A percentile compares a stretch with the other conserved stretches of the same genome.
Evolutionary conservation across 2,329 filamentous ascomycete genomes (phyloP).

Genomic region (Beauveria sp.): DNA sequence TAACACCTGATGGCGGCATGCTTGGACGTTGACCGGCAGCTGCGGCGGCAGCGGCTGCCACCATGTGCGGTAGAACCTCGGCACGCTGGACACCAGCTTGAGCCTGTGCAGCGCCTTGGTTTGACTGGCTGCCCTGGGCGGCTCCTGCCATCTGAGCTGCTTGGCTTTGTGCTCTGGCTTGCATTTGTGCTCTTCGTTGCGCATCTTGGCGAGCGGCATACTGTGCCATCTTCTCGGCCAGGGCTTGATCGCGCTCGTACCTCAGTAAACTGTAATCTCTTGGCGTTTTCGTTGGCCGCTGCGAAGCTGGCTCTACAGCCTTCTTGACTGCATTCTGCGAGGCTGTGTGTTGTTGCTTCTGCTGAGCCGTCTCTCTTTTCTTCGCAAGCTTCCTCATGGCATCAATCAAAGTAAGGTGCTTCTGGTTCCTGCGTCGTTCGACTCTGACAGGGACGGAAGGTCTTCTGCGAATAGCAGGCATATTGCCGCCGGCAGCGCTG

Average conservation of each 20-base stretch:
- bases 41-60: slow-evolving; percentile 32
- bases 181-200: slow-evolving; percentile 41
- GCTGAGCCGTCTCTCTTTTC: slow-evolving; percentile 76
- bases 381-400: slow-evolving; percentile 93
- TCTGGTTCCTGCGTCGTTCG: slow-evolving; percentile 77
- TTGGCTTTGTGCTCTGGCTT: slow-evolving; percentile 40
- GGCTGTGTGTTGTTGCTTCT: slow-evolving; percentile 85
- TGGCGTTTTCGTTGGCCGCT: slow-evolving; percentile 62
- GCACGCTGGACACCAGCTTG: slow-evolving; percentile 28
- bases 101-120: slow-evolving; percentile 13
- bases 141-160: slow-evolving; percentile 31
- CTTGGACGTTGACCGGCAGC: slow-evolving; percentile 42
- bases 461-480: slow-evolving; percentile 48
- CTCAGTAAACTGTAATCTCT: slow-evolving; percentile 86
- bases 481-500: slow-evolving; percentile 27
- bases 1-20: slow-evolving; percentile 35
- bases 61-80: slow-evolving; percentile 37
- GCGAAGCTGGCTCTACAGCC: slow-evolving; percentile 55
- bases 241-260: slow-evolving; percentile 71
- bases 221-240: slow-evolving; percentile 52
- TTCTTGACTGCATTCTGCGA: slow-evolving; percentile 74
- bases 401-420: slow-evolving; percentile 82
- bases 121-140: slow-evolving; percentile 7
- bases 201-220: slow-evolving; percentile 53
- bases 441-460: slow-evolving; percentile 76